phyloP scores from a whole-genome alignment of 768 basidiomycete species.

The Xerocomus spinulosus region DNA sequence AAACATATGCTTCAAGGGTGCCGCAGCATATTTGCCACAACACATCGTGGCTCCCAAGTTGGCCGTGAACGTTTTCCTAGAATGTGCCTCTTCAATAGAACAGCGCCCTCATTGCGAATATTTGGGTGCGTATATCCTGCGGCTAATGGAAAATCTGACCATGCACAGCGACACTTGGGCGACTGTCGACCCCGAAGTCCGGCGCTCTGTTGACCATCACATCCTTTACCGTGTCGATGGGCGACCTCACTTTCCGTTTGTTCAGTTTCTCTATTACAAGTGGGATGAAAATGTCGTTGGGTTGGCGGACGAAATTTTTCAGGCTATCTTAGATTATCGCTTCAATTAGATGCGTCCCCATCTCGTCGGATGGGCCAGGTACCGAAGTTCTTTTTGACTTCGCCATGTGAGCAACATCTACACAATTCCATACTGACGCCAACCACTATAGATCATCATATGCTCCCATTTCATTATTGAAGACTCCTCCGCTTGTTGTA shows the following conservation, averaged over 20 bases:
- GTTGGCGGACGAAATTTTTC: slow-evolving; percentile 6
- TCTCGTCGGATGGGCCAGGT: not conserved
- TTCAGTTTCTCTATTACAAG: slow-evolving; percentile 16
- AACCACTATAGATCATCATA: too few species aligned
- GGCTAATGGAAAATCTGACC: not conserved
- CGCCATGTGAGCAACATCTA: too few species aligned
- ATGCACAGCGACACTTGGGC: slow-evolving; percentile 4
- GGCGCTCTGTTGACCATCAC: slow-evolving; percentile 1
- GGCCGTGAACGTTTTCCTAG: slow-evolving; percentile 26
- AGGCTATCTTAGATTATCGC: not conserved
- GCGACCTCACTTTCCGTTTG: slow-evolving; percentile 5
- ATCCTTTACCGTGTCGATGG: not conserved
- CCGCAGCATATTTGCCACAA: slow-evolving; percentile 10
- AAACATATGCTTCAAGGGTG: not conserved
- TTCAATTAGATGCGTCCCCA: not conserved
- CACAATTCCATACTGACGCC: too few species aligned
- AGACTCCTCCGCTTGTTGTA: too few species aligned
- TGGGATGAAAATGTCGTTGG: slow-evolving; percentile 19
- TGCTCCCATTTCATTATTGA: too few species aligned
- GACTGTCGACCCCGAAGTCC: slow-evolving; percentile 4
- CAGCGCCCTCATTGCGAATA: slow-evolving; percentile 11
- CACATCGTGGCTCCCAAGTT: slow-evolving; percentile 15
- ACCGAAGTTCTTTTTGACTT: not conserved
- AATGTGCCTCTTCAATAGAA: not conserved
- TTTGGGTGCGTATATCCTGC: slow-evolving; percentile 24